phyloP scores from a whole-genome alignment of 371 early-diverging fungal species.

The Blakeslea trispora region DNA sequence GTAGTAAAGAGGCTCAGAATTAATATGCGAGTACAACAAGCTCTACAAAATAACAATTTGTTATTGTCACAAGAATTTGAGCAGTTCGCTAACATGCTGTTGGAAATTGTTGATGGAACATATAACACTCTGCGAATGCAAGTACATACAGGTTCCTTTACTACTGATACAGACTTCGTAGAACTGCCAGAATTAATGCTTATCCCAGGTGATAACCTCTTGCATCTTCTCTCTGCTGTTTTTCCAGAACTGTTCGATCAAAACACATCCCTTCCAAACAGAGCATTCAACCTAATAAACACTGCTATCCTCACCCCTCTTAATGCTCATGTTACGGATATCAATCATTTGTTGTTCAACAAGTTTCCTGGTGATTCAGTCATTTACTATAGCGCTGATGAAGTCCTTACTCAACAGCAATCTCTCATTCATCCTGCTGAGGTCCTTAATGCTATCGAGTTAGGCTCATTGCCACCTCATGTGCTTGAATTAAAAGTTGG shows the following conservation, averaged over 20 bases:
- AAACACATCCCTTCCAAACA: too few relatives aligned
- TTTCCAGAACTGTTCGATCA: too few relatives aligned
- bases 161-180: too few relatives aligned
- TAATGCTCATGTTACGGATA: conserved; percentile 1
- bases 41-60: background rate
- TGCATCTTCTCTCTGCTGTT: too few relatives aligned
- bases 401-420: background rate
- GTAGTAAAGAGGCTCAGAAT: too few relatives aligned
- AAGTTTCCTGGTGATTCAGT: background rate
- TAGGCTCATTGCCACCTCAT: conserved; percentile 1
- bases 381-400: background rate
- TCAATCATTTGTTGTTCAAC: background rate
- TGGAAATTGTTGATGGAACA: conserved; percentile 3
- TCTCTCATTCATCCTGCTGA: background rate
- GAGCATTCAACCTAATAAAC: too few relatives aligned
- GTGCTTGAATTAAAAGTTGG: background rate
- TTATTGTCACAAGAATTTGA: background rate
- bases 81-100: conserved; percentile 10
- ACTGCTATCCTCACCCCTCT: background rate
- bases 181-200: too few relatives aligned
- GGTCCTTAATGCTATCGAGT: conserved; percentile 1
- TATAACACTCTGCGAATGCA: background rate
- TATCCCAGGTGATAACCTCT: too few relatives aligned
- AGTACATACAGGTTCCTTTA: too few relatives aligned
- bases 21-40: conserved; percentile 7